phyloP scores from a whole-genome alignment of 306 rosid species.

The Sindora glabra region DNA sequence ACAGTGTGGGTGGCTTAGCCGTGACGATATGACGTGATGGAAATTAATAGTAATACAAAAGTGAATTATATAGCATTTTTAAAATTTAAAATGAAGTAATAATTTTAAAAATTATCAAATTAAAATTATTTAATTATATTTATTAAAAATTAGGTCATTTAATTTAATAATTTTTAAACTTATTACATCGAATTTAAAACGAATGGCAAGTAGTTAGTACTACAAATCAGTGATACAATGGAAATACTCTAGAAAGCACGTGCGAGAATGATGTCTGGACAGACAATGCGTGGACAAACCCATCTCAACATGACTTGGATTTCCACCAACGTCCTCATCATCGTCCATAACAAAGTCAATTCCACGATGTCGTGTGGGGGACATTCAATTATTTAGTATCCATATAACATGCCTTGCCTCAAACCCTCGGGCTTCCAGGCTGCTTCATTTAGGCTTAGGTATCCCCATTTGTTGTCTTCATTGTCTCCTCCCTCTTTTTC shows the following conservation, averaged over 20 bases:
- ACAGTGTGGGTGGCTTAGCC: no score
- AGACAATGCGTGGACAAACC: slow-evolving; percentile 25
- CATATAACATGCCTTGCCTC: background rate
- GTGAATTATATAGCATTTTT: no score
- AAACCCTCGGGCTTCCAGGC: background rate
- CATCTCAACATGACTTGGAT: slow-evolving; percentile 42
- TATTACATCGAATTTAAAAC: no score
- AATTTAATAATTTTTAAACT: no score
- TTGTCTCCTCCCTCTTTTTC: background rate
- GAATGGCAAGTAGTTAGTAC: no score
- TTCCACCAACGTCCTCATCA: slow-evolving; percentile 33
- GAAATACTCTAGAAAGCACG: background rate
- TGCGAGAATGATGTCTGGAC: slow-evolving; percentile 24
- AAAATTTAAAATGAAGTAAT: no score
- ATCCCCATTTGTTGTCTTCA: background rate
- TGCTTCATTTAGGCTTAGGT: background rate
- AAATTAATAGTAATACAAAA: no score
- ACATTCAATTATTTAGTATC: background rate
- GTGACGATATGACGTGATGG: no score
- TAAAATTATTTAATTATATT: no score
- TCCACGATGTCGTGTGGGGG: slow-evolving; percentile 3
- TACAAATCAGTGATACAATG: no score
- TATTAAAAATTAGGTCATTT: no score
- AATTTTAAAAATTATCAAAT: no score
- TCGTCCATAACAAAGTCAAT: slow-evolving; percentile 10